phyloP scores from a whole-genome alignment of 345 rosid species.

The Gossypium stocksii region DNA sequence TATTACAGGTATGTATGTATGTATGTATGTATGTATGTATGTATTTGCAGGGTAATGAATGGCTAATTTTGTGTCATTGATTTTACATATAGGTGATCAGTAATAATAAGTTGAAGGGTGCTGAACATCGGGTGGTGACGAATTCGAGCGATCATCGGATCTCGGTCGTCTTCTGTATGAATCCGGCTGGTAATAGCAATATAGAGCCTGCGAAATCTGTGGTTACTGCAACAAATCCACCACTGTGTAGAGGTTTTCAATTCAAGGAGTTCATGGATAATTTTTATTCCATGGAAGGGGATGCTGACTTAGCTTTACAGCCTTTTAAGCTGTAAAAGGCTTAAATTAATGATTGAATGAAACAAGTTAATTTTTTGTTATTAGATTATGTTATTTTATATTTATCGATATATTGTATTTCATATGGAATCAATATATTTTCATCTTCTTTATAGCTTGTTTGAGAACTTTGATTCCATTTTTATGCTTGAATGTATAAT shows the following conservation, averaged over 20 bases:
- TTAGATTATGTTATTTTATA: background rate
- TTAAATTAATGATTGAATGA: background rate
- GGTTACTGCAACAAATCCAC: constrained; percentile 7
- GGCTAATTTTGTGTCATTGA: background rate
- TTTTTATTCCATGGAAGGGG: background rate
- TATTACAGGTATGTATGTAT: constrained; percentile 10
- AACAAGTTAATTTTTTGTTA: background rate
- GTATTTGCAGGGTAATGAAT: no score
- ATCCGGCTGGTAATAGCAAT: background rate
- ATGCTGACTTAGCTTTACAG: constrained; percentile 8
- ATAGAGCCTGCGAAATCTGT: constrained; percentile 20
- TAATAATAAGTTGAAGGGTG: constrained; percentile 28
- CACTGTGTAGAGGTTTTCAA: constrained; percentile 9
- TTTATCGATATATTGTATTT: background rate
- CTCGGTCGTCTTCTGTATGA: constrained; percentile 19
- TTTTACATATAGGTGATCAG: constrained; percentile 20
- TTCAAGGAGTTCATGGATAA: constrained; percentile 7
- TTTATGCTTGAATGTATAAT: no score
- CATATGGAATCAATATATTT: background rate
- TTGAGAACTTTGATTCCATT: no score
- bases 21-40: background rate
- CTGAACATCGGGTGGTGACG: constrained; percentile 30
- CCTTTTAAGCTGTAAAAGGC: constrained; percentile 2
- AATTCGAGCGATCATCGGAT: constrained; percentile 19
- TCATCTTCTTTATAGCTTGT: no score